phyloP scores from a whole-genome alignment of 2,329 filamentous ascomycete species.

The Ophiostoma angusticollis region DNA sequence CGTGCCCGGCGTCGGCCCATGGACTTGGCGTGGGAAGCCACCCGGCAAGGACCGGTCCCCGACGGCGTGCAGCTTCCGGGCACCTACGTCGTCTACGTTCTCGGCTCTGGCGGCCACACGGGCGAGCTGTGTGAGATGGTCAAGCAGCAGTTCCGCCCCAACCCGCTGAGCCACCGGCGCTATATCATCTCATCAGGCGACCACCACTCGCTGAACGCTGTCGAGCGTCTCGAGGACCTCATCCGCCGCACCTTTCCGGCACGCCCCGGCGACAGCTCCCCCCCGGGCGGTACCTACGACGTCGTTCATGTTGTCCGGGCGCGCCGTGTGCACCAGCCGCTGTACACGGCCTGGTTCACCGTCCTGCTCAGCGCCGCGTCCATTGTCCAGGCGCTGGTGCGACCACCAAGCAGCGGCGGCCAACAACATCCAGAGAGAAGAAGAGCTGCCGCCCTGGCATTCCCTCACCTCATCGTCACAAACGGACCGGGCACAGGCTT shows the following conservation, averaged over 20 bases:
- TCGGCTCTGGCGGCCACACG: constrained; percentile 89
- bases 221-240: constrained; percentile 49
- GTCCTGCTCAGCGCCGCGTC: constrained; percentile 46
- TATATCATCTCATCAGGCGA: constrained; percentile 76
- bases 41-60: constrained; percentile 7
- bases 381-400: constrained; percentile 20
- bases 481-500: constrained; percentile 87
- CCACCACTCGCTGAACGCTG: constrained; percentile 50
- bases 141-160: constrained; percentile 39
- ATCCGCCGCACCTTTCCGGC: constrained; percentile 22
- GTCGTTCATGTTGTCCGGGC: constrained; percentile 62
- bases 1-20: constrained; percentile 2
- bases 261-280: not conserved
- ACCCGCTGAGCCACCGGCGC: constrained; percentile 51
- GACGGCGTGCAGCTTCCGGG: constrained; percentile 14
- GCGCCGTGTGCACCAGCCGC: constrained; percentile 67
- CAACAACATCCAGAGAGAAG: not conserved
- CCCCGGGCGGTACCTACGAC: constrained; percentile 40
- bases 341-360: constrained; percentile 59
- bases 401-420: constrained; percentile 13
- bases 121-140: constrained; percentile 89
- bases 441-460: constrained; percentile 20
- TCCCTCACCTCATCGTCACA: constrained; percentile 66
- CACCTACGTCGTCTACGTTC: constrained; percentile 60
- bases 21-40: constrained; percentile 7